Conservation (phyloP, 2,329 filamentous ascomycete species). For the Epichloe uncinata region DNA sequence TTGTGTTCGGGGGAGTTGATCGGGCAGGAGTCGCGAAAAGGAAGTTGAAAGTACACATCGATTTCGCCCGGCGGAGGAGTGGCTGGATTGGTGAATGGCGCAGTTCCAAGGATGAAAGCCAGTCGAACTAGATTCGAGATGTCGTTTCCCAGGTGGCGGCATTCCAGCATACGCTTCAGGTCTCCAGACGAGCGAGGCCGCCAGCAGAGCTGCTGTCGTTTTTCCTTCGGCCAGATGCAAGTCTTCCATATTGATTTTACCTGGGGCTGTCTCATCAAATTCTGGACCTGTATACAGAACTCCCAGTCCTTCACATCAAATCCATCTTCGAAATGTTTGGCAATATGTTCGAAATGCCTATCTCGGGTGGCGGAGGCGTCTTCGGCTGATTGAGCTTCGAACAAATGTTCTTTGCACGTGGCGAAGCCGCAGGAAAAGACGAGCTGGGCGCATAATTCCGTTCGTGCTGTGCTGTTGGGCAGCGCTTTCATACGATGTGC, state of each 20-base stretch:
- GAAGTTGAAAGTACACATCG: slow-evolving; percentile 25
- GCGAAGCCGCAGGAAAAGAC: slow-evolving; percentile 31
- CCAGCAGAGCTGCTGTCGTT: slow-evolving; percentile 27
- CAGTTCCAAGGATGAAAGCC: slow-evolving; percentile 29
- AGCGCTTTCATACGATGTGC: slow-evolving; percentile 28
- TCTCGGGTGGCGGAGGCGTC: slow-evolving; percentile 25
- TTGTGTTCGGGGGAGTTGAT: slow-evolving; percentile 20
- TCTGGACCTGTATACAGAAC: slow-evolving; percentile 29
- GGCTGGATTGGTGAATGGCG: slow-evolving; percentile 22
- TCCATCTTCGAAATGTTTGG: slow-evolving; percentile 32
- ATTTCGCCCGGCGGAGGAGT: slow-evolving; percentile 26
- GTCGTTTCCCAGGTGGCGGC: slow-evolving; percentile 27
- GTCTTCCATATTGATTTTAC: slow-evolving; percentile 32
- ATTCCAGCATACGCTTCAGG: slow-evolving; percentile 31
- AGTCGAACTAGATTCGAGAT: slow-evolving; percentile 28
- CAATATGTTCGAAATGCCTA: slow-evolving; percentile 34
- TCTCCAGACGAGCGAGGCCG: slow-evolving; percentile 28
- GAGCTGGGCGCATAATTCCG: slow-evolving; percentile 28
- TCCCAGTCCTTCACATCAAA: slow-evolving; percentile 30
- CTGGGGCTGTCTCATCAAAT: slow-evolving; percentile 28
- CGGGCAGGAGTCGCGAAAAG: slow-evolving; percentile 23
- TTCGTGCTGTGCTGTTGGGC: slow-evolving; percentile 27
- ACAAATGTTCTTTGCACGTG: slow-evolving; percentile 28
- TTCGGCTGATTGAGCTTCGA: slow-evolving; percentile 24
- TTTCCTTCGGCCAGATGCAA: slow-evolving; percentile 31